phyloP scores from a whole-genome alignment of 352 stramenopile species.

The Phytopythium cucurbitacearum region DNA sequence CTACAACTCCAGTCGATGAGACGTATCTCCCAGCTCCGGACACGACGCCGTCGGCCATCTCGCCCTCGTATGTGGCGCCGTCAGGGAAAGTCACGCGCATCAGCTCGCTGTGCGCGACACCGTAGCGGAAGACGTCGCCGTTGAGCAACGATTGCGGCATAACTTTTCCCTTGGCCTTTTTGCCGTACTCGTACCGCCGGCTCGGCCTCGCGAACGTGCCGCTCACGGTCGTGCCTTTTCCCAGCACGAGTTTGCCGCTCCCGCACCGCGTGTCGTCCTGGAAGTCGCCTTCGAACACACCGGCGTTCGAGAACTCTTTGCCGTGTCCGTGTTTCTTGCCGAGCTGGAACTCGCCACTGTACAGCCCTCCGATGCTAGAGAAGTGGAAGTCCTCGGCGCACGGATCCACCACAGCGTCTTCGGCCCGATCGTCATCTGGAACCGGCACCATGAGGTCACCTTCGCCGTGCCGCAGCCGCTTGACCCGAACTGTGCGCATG shows the following conservation, averaged over 20 bases:
- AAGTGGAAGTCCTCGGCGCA: slow-evolving; percentile 64
- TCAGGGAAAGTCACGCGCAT: slow-evolving; percentile 55
- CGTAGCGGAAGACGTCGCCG: slow-evolving; percentile 40
- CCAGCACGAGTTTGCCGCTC: slow-evolving; percentile 48
- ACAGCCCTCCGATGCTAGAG: slow-evolving; percentile 57
- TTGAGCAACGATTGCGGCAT: slow-evolving; percentile 48
- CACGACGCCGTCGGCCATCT: slow-evolving; percentile 56
- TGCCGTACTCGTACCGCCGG: slow-evolving; percentile 37
- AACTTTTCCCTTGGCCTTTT: slow-evolving; percentile 23
- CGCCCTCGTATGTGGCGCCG: slow-evolving; percentile 57
- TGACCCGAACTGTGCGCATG: slow-evolving; percentile 54
- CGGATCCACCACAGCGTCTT: slow-evolving; percentile 15
- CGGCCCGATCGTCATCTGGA: not conserved
- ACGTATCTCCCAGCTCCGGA: slow-evolving; percentile 51
- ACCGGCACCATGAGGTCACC: slow-evolving; percentile 33
- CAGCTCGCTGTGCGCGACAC: slow-evolving; percentile 38
- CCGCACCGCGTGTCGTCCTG: slow-evolving; percentile 32
- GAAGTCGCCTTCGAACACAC: slow-evolving; percentile 64
- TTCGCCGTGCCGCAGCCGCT: slow-evolving; percentile 45
- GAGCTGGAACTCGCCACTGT: slow-evolving; percentile 42
- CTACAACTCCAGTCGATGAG: slow-evolving; percentile 55
- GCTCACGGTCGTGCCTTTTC: slow-evolving; percentile 40
- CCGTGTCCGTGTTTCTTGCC: slow-evolving; percentile 49
- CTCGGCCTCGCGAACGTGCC: slow-evolving; percentile 45
- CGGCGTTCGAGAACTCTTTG: slow-evolving; percentile 58